phyloP scores from a whole-genome alignment of 2,329 filamentous ascomycete species.

The Apiospora saccharicola region DNA sequence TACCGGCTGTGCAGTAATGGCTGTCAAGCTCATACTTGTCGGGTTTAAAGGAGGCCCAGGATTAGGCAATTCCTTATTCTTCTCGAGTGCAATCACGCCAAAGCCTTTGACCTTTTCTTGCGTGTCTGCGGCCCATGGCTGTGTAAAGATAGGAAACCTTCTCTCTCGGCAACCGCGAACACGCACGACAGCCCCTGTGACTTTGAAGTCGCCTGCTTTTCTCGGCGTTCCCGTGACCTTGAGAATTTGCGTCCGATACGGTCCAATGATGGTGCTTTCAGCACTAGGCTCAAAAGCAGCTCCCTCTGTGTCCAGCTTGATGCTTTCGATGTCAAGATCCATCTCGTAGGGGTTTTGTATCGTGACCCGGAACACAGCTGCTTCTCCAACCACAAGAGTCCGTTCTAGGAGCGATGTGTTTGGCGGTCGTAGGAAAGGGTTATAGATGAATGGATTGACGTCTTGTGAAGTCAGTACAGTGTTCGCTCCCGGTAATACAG shows the following conservation, averaged over 20 bases:
- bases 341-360: slow-evolving; percentile 96
- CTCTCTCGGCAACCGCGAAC: slow-evolving; percentile 83
- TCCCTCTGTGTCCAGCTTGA: slow-evolving; percentile 78
- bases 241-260: slow-evolving; percentile 83
- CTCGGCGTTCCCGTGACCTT: slow-evolving; percentile 74
- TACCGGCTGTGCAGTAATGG: slow-evolving; percentile 81
- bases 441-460: slow-evolving; percentile 91
- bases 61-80: slow-evolving; percentile 48
- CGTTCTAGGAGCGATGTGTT: slow-evolving; percentile 68
- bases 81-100: slow-evolving; percentile 67
- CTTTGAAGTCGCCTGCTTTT: slow-evolving; percentile 70
- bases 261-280: slow-evolving; percentile 74
- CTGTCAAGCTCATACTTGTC: slow-evolving; percentile 68
- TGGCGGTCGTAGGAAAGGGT: slow-evolving; percentile 80
- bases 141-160: slow-evolving; percentile 82
- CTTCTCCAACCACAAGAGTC: slow-evolving; percentile 80
- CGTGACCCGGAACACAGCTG: slow-evolving; percentile 79
- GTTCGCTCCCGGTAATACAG: slow-evolving; percentile 58
- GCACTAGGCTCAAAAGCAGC: slow-evolving; percentile 72
- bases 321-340: slow-evolving; percentile 85
- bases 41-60: slow-evolving; percentile 54
- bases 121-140: slow-evolving; percentile 75
- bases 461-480: slow-evolving; percentile 63
- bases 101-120: slow-evolving; percentile 80
- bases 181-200: slow-evolving; percentile 81